Conservation (phyloP, 371 early-diverging fungal genomes). For the Syncephalastrum monosporum region DNA sequence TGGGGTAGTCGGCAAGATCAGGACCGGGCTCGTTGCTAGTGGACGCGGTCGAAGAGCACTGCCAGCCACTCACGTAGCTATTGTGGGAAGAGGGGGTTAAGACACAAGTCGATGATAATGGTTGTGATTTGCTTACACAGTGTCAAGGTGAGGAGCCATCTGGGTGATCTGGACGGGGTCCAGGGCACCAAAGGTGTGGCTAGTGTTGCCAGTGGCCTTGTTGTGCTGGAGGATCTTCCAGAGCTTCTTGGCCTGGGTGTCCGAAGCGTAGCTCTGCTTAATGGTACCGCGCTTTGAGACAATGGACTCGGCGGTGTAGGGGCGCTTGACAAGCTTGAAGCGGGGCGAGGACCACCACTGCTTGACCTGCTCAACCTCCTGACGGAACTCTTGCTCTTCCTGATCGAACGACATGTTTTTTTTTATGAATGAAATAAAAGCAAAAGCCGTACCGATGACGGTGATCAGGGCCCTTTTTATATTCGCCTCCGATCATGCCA, state of each 20-base stretch:
- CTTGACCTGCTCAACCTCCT: constrained; percentile 74
- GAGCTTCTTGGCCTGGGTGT: constrained; percentile 90
- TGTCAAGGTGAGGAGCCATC: constrained; percentile 97
- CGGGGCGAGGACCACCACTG: constrained; percentile 88
- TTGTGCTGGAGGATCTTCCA: constrained; percentile 83
- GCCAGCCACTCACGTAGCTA: constrained; percentile 90
- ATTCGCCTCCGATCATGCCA: constrained; percentile 6
- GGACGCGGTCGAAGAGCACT: constrained; percentile 96
- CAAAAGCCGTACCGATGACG: constrained; percentile 1
- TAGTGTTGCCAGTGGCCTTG: constrained; percentile 75
- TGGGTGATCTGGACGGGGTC: constrained; percentile 95
- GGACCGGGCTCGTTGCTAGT: constrained; percentile 98
- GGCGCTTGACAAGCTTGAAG: constrained; percentile 83
- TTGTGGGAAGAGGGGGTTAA: neutral
- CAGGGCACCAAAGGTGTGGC: constrained; percentile 93
- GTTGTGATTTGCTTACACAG: constrained; percentile 68
- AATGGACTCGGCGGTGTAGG: constrained; percentile 90
- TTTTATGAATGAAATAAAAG: neutral
- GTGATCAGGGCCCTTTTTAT: constrained; percentile 8
- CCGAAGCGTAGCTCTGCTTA: constrained; percentile 74
- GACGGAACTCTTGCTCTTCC: constrained; percentile 12
- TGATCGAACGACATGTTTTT: constrained; percentile 10
- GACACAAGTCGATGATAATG: neutral
- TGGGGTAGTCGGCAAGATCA: constrained; percentile 98
- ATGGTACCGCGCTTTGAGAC: constrained; percentile 90